Percentiles rank a stretch among this genome's conserved stretches.
These are phyloP conservation scores for Crithidia bombi DNA, from an alignment of 208 protist species.

Conservation along the genomic window DNA sequence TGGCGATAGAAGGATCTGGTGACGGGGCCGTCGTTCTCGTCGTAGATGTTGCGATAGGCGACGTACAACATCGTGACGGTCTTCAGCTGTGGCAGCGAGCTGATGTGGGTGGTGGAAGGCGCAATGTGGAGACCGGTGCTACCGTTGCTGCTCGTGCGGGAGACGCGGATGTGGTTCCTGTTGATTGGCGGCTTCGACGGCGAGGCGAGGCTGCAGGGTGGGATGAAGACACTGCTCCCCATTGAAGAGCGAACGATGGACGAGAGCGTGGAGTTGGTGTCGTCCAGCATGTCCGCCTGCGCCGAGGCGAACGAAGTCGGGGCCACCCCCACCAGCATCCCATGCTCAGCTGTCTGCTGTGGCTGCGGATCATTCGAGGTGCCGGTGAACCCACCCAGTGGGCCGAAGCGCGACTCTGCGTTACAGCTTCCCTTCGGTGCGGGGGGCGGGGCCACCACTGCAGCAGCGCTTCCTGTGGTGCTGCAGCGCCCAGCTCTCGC, in stretches of 20 bases:
- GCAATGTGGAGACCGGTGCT: background rate
- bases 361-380: background rate
- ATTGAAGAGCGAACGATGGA: conserved; percentile 51
- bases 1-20: background rate
- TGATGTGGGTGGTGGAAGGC: conserved; percentile 3
- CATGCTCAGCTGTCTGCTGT: background rate
- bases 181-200: conserved; percentile 10
- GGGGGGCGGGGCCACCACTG: background rate
- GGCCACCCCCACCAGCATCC: background rate
- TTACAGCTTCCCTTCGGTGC: background rate
- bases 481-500: background rate
- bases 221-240: conserved; percentile 32
- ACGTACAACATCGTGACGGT: conserved; percentile 75
- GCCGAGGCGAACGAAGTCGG: background rate
- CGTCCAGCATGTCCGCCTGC: background rate
- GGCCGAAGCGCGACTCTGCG: background rate
- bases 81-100: conserved; percentile 51
- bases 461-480: background rate
- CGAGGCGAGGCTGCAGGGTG: conserved; percentile 10
- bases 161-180: conserved; percentile 14
- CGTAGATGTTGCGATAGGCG: conserved; percentile 60
- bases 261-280: conserved; percentile 29
- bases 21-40: background rate
- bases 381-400: background rate
- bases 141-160: conserved; percentile 8